Conservation (phyloP, 768 basidiomycete genomes). For the Naganishia friedmannii region DNA sequence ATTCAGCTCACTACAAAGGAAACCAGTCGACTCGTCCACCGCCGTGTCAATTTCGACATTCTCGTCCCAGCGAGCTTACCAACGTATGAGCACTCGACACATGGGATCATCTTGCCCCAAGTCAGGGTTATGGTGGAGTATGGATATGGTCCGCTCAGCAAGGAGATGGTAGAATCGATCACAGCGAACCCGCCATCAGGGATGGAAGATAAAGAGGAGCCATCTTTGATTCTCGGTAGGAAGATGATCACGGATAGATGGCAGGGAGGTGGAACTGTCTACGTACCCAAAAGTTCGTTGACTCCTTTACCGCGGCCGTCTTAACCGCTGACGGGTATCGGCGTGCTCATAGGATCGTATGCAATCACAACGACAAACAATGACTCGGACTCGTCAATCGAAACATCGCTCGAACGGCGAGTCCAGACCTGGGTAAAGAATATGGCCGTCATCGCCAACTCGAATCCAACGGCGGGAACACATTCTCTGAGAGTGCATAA, state of each 20-base stretch:
- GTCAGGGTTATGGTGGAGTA: conserved; percentile 5
- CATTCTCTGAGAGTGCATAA: conserved; percentile 14
- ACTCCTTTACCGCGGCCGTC: not conserved
- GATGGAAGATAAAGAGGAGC: not conserved
- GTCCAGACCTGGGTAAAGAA: conserved; percentile 22
- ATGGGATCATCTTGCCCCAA: conserved; percentile 16
- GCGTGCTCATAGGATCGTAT: not conserved
- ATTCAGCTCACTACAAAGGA: not conserved
- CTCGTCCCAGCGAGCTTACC: conserved; percentile 18
- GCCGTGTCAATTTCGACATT: conserved; percentile 18
- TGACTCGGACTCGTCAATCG: conserved; percentile 13
- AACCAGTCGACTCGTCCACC: conserved; percentile 18
- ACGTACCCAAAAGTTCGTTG: conserved; percentile 5
- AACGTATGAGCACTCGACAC: conserved; percentile 16
- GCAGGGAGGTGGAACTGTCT: conserved; percentile 18
- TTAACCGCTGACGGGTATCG: not conserved
- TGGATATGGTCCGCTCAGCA: conserved; percentile 8
- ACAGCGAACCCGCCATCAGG: not conserved
- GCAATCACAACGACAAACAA: not conserved
- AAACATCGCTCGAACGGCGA: not conserved
- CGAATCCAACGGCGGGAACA: conserved; percentile 10
- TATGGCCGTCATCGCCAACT: conserved; percentile 19
- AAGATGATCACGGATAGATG: conserved; percentile 18
- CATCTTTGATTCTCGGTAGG: conserved; percentile 10
- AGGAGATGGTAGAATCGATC: conserved; percentile 6